phyloP scores from a whole-genome alignment of 257 asterid genomes.

The Cordia subcordata region DNA sequence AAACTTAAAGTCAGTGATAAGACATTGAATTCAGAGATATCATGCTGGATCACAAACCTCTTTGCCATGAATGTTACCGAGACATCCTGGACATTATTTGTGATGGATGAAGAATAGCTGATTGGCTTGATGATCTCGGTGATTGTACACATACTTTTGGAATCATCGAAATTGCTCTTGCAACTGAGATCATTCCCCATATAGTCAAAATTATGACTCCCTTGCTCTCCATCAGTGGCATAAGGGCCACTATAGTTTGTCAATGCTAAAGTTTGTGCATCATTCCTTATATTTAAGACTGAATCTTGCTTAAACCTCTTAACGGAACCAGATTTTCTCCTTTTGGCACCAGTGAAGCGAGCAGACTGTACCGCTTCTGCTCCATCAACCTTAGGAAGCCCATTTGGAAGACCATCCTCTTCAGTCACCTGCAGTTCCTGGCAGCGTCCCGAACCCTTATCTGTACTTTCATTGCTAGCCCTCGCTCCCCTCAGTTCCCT shows the following conservation, averaged over 20 bases:
- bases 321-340: conserved; percentile 76
- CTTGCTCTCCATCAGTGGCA: conserved; percentile 24
- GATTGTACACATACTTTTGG: conserved; percentile 43
- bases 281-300: conserved; percentile 24
- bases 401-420: conserved; percentile 29
- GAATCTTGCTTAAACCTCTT: conserved; percentile 69
- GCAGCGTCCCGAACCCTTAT: conserved; percentile 21
- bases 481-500: conserved; percentile 48
- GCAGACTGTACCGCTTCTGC: conserved; percentile 35
- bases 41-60: conserved; percentile 48
- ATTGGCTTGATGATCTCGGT: conserved; percentile 59
- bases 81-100: conserved; percentile 55
- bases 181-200: conserved; percentile 20
- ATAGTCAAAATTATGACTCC: conserved; percentile 27
- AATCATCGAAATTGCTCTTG: conserved; percentile 36
- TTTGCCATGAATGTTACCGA: conserved; percentile 60
- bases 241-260: conserved; percentile 5
- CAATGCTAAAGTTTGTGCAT: conserved; percentile 24
- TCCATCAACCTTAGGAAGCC: conserved; percentile 36
- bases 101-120: conserved; percentile 48
- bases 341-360: conserved; percentile 69
- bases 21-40: neutral
- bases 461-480: conserved; percentile 15
- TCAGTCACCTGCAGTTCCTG: conserved; percentile 26
- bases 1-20: neutral